Evolutionary conservation across 129 eudicot species (phyloP).

Genomic region (Flaveria linearis): DNA sequence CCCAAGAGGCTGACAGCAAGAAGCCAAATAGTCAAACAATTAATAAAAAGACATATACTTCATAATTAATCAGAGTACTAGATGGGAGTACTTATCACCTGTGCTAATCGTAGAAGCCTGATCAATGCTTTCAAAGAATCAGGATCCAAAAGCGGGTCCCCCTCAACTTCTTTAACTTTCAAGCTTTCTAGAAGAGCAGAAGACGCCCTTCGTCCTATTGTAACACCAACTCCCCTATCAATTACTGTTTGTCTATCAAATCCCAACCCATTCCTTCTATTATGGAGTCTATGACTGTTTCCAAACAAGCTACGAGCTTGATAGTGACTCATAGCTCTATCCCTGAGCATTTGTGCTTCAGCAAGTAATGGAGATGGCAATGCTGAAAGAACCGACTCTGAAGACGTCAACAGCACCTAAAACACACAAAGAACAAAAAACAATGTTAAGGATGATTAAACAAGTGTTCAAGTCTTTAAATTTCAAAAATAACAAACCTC

Average conservation of each 20-base stretch:
- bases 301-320: constrained; percentile 99
- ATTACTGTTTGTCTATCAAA: constrained; percentile 81
- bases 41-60: neutral
- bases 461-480: neutral
- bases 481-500: constrained; percentile 63
- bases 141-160: constrained; percentile 91
- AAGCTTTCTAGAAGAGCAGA: constrained; percentile 60
- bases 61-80: neutral
- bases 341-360: constrained; percentile 98
- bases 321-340: constrained; percentile 99
- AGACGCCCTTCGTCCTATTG: constrained; percentile 63
- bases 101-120: constrained; percentile 85
- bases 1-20: constrained; percentile 79
- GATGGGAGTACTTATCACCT: constrained; percentile 45
- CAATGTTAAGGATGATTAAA: constrained; percentile 12
- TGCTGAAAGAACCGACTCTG: constrained; percentile 95
- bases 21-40: constrained; percentile 12
- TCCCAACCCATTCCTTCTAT: constrained; percentile 73
- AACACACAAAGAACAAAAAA: constrained; percentile 8
- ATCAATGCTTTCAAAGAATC: constrained; percentile 76
- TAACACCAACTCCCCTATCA: constrained; percentile 94
- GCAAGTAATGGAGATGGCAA: constrained; percentile 98
- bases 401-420: constrained; percentile 92
- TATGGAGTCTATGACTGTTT: constrained; percentile 64
- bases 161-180: constrained; percentile 91